These are phyloP conservation scores for Candida maesae DNA, from an alignment of 805 yeast species.

Conservation along the genomic window DNA sequence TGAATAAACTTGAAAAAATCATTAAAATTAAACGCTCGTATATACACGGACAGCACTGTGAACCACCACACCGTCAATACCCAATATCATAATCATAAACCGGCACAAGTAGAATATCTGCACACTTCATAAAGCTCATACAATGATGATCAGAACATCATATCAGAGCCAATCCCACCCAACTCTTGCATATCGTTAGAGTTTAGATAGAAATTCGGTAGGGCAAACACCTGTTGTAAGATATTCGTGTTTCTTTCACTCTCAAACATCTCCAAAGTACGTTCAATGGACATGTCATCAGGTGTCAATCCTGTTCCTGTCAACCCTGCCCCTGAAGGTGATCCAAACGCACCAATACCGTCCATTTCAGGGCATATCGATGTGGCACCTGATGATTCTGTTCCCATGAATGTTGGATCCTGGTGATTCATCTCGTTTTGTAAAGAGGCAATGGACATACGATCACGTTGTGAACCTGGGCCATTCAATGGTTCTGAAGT, in stretches of 20 bases:
- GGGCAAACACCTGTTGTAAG: conserved; percentile 16
- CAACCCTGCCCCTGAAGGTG: not conserved
- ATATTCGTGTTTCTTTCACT: conserved; percentile 11
- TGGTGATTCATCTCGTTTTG: not conserved
- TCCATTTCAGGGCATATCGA: not conserved
- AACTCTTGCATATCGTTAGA: conserved; percentile 6
- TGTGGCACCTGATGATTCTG: too few species aligned
- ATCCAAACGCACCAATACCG: not conserved
- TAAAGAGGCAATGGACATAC: not conserved
- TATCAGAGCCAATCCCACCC: conserved; percentile 6
- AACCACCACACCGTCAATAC: too few species aligned
- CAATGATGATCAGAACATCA: conserved; percentile 12
- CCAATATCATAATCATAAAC: too few species aligned
- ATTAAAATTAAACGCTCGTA: too few species aligned
- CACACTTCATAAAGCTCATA: too few species aligned
- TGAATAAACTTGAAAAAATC: too few species aligned
- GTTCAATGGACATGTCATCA: not conserved
- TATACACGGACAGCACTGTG: too few species aligned
- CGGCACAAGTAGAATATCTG: too few species aligned
- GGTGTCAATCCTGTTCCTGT: conserved; percentile 1
- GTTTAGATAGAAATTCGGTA: conserved; percentile 16
- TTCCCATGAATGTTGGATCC: not conserved
- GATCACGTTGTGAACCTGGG: not conserved
- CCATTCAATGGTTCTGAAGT: not conserved
- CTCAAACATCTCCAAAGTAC: conserved; percentile 11